Evolutionary conservation across 2,329 filamentous ascomycete species (phyloP), one percentile per base, ranked within the genome.

Genomic region (Trichoderma simmonsii): DNA sequence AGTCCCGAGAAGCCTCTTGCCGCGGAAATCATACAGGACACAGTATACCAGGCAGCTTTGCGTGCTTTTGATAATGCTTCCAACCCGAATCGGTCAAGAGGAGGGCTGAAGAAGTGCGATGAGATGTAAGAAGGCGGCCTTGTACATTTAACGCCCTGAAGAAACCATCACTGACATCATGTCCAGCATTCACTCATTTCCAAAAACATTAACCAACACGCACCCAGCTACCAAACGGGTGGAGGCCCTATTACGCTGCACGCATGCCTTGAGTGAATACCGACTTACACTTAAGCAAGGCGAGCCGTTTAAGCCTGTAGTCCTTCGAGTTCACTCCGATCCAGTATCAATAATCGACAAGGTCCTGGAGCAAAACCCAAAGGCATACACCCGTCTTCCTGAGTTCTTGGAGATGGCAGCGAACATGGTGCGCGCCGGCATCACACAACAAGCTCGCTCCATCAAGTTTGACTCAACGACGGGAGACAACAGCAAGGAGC

Each of bases 51-150:
- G 1, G 85, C 89, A 61, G 91, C 91, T 1, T 87, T 94, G 83
- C 85, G 88, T 69, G 88, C 91, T 4, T 96, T 94, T 77, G 93
- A 96, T 77, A 93, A 93, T 77, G 93, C 93, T 3, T 93, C 91
- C 26, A 96, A 96, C 77, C 92, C 92, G 0, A 94, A 95, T 76
- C 89, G 89, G 70, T 92, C 88, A 2, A 86, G 93, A 75, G 93
- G 93, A 18, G 91, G 91, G 0, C 86, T 96, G 77, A 93, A 93
- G 81, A 93, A 90, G 79, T 93, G 92, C 60, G 87, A 91, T 75
- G 91, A 94, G 64, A 92, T 93, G 91, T 92, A 82, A 81, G 89
- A 79, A 65, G 6, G 15, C 8, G 15, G 1, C 7, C 12, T 32
- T 28, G 15, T 11, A 34, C 36, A 73, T 28, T 62, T 30, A 21